A percentile compares a stretch with the other conserved stretches of the same genome.
phyloP scores from a whole-genome alignment of 2,329 filamentous ascomycete species.

The Microcyclospora pomicola region DNA sequence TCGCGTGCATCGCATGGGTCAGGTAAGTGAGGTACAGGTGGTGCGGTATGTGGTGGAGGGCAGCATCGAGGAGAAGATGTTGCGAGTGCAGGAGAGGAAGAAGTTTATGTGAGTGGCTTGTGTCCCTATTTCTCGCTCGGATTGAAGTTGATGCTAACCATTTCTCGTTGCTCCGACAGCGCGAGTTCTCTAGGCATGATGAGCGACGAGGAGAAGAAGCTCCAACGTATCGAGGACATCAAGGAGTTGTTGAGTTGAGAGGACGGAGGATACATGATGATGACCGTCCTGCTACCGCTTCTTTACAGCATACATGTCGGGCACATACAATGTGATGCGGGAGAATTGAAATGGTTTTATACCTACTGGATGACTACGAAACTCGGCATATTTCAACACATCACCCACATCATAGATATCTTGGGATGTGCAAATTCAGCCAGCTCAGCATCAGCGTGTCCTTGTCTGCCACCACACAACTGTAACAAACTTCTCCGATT shows the following conservation, averaged over 20 bases:
- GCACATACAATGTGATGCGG: no score
- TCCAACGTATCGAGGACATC: conserved; percentile 85
- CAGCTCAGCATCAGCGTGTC: no score
- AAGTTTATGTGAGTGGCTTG: conserved; percentile 67
- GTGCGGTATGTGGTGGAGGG: conserved; percentile 77
- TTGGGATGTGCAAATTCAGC: no score
- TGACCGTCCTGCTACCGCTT: no score
- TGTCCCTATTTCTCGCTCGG: conserved; percentile 1
- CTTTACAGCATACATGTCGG: no score
- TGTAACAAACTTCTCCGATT: no score
- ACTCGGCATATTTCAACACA: no score
- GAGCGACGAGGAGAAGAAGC: conserved; percentile 81
- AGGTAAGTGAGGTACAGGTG: conserved; percentile 72
- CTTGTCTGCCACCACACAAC: no score
- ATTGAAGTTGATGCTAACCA: conserved; percentile 12
- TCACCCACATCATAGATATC: no score
- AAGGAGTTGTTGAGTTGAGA: conserved; percentile 63
- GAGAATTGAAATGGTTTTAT: no score
- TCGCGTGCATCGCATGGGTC: conserved; percentile 92
- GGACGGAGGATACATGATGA: neutral
- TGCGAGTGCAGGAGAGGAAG: conserved; percentile 86
- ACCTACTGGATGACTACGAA: no score
- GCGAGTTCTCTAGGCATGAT: conserved; percentile 93
- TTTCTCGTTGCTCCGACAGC: conserved; percentile 35
- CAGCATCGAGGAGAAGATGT: conserved; percentile 91